These are phyloP conservation scores for Hypoxylon lenormandii DNA, from an alignment of 495 filamentous ascomycete species.

Conservation along the genomic window DNA sequence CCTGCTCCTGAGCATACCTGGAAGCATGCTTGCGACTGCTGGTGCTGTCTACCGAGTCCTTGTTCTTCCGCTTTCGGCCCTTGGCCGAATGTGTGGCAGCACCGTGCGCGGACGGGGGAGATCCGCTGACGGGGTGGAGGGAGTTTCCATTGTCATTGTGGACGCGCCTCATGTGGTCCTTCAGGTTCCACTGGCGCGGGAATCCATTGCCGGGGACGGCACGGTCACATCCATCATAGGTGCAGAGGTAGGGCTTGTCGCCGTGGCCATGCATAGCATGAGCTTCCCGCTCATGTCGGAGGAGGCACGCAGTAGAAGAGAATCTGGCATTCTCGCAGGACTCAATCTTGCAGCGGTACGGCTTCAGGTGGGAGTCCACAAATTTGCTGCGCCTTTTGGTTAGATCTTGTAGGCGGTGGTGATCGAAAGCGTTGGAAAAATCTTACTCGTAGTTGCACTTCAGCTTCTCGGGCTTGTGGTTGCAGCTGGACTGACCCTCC, in stretches of 20 bases:
- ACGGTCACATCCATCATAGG: slow-evolving; percentile 84
- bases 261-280: slow-evolving; percentile 95
- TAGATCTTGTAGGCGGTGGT: slow-evolving; percentile 39
- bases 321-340: slow-evolving; percentile 83
- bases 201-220: slow-evolving; percentile 84
- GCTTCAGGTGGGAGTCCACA: slow-evolving; percentile 92
- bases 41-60: slow-evolving; percentile 58
- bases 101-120: slow-evolving; percentile 54
- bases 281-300: slow-evolving; percentile 92
- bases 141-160: slow-evolving; percentile 76
- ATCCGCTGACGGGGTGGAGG: slow-evolving; percentile 47
- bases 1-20: slow-evolving; percentile 46
- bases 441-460: slow-evolving; percentile 98
- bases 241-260: slow-evolving; percentile 87
- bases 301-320: slow-evolving; percentile 92
- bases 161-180: slow-evolving; percentile 93
- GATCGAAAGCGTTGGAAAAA: slow-evolving; percentile 23
- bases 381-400: slow-evolving; percentile 78
- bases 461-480: slow-evolving; percentile 85
- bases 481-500: slow-evolving; percentile 78
- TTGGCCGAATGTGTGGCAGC: slow-evolving; percentile 52
- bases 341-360: slow-evolving; percentile 87
- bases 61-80: slow-evolving; percentile 65
- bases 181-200: slow-evolving; percentile 90
- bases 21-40: slow-evolving; percentile 59